Evolutionary conservation across 208 protist species (phyloP), one percentile per base, ranked within the genome.

Genomic region (Hexamita inflata): DNA sequence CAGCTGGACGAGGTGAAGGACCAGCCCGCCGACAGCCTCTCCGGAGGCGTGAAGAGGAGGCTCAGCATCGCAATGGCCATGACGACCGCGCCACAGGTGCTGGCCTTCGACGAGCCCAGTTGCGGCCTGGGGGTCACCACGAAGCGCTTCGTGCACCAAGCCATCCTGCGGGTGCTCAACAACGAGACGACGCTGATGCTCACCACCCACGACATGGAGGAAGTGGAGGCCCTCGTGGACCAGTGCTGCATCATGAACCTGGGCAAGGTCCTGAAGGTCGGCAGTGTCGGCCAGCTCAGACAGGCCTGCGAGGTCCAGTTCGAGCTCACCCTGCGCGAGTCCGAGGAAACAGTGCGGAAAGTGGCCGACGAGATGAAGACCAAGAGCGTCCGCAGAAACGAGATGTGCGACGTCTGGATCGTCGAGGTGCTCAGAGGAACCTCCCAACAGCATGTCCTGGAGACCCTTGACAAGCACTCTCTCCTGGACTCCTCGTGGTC

Each of bases 161-260:
- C 64, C n/a, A 45, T 70, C n/a, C 4, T 13, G 11, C 4, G 11
- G 9, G 9, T n/a, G 30, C 64, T n/a, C 40, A 32, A 15, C 7
- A 2, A 42, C 32, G 9, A n/a, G 26, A n/a, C 4, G 9, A 70
- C 64, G 40, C 11, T 70, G 32, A 70, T 70, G 4, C 15, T 70
- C 11, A 70, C 64, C 24, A 45, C 64, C 11, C 64, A 70, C 40
- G 64, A 70, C 64, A 70, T 70, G 64, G 34, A 40, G 15, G 64
- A 70, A 49, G 64, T 70, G n/a, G 64, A 70, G 38, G 35, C 32
- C 40, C 9, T 70, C 7, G 64, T 38, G 7, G 35, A 45, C 38
- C 2, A 38, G 11, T 70, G 64, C n/a, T 45, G 9, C n/a, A 45
- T 70, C 64, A 70, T 70, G 64, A 70, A 70, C 4, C 9, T 11